Conservation (phyloP, 2,329 filamentous ascomycete species). For the Xylariomycetidae sp. region DNA sequence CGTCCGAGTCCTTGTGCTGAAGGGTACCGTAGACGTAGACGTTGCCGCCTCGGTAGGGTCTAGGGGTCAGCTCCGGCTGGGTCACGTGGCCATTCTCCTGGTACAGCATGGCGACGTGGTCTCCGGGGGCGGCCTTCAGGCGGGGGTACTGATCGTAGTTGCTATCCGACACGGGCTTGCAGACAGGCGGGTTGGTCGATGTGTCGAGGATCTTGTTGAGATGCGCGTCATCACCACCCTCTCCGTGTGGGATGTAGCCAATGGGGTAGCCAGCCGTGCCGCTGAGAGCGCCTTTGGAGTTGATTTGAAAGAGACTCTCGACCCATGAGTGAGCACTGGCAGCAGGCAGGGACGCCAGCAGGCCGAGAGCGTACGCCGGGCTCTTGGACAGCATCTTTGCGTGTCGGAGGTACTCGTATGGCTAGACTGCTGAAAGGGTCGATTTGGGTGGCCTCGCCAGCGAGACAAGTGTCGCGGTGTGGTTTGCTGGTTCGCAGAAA, state of each 20-base stretch:
- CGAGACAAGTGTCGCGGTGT: background rate
- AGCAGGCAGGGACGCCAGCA: slow-evolving; percentile 27
- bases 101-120: slow-evolving; percentile 61
- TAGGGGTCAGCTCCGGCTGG: slow-evolving; percentile 51
- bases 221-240: slow-evolving; percentile 54
- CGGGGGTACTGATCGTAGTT: slow-evolving; percentile 49
- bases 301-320: slow-evolving; percentile 67
- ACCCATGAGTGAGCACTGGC: slow-evolving; percentile 71
- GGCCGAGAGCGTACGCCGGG: slow-evolving; percentile 11
- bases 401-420: background rate
- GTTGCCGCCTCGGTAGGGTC: slow-evolving; percentile 57
- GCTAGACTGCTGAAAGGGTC: background rate
- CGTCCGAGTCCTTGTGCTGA: slow-evolving; percentile 39
- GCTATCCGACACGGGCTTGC: slow-evolving; percentile 56
- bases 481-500: no score
- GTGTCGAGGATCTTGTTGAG: slow-evolving; percentile 49
- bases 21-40: slow-evolving; percentile 69
- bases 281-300: slow-evolving; percentile 65
- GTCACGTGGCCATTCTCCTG: slow-evolving; percentile 74
- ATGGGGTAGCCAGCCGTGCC: slow-evolving; percentile 70
- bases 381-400: slow-evolving; percentile 12
- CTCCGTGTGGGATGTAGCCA: slow-evolving; percentile 55
- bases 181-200: slow-evolving; percentile 46
- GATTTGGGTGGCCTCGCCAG: background rate
- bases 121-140: slow-evolving; percentile 54